Evolutionary conservation across 345 rosid genomes (phyloP).

Genomic region (Leavenworthia alabamica): DNA sequence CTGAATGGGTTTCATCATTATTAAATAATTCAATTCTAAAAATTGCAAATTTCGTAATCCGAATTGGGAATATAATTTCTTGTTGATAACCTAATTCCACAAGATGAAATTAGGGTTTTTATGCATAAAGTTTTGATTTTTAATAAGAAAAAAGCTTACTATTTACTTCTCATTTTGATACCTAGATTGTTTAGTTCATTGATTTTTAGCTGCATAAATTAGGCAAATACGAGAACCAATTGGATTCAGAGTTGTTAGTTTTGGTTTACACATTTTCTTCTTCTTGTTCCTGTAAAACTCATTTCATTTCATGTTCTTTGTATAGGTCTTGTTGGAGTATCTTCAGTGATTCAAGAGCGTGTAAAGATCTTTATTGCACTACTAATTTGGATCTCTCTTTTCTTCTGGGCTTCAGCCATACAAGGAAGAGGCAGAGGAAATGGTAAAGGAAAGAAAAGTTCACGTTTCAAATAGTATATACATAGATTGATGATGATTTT

Average conservation of each 20-base stretch:
- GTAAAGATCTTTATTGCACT: slow-evolving; percentile 63
- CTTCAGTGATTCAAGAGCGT: slow-evolving; percentile 47
- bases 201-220: neutral
- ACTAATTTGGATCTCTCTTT: slow-evolving; percentile 79
- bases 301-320: neutral
- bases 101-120: neutral
- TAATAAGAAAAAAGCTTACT: neutral
- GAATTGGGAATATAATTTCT: neutral
- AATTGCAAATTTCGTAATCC: neutral
- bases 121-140: neutral
- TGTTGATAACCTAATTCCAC: neutral
- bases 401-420: slow-evolving; percentile 81
- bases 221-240: neutral
- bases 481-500: neutral
- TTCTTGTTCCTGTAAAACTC: neutral
- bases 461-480: slow-evolving; percentile 15
- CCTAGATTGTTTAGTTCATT: neutral
- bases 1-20: neutral
- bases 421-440: slow-evolving; percentile 35
- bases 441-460: slow-evolving; percentile 52
- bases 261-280: neutral
- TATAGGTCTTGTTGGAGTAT: slow-evolving; percentile 39
- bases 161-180: neutral
- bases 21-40: neutral
- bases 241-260: neutral